These are phyloP conservation scores for Aspergillus incahuasiensis DNA, from an alignment of 495 filamentous ascomycete genomes.

Conservation along the genomic window DNA sequence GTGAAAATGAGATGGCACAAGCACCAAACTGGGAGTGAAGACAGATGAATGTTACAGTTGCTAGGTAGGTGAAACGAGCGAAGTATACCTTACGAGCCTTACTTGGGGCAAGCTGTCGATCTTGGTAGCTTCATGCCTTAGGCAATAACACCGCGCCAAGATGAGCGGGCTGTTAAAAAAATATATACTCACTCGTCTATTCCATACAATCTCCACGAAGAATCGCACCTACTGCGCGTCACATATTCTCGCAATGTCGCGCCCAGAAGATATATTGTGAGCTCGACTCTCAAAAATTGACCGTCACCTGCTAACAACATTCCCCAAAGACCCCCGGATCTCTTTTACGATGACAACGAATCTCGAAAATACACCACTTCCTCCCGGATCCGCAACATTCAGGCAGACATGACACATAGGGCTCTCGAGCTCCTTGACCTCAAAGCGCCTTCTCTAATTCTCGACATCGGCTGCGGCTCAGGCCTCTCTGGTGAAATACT, in stretches of 20 bases:
- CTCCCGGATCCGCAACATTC: constrained; percentile 91
- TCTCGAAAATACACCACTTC: constrained; percentile 96
- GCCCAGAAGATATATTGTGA: constrained; percentile 90
- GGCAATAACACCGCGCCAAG: constrained; percentile 21
- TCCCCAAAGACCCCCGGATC: constrained; percentile 70
- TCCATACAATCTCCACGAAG: no score
- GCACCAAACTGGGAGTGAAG: neutral
- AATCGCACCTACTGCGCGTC: no score
- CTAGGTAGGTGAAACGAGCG: neutral
- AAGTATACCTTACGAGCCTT: neutral
- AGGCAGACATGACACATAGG: constrained; percentile 88
- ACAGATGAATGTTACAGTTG: neutral
- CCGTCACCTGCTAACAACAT: neutral
- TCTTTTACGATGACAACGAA: constrained; percentile 94
- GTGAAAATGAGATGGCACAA: neutral
- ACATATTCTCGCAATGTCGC: constrained; percentile 62
- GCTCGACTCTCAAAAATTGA: constrained; percentile 14
- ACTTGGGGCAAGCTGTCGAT: neutral
- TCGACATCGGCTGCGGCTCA: constrained; percentile 93
- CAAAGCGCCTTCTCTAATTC: constrained; percentile 73
- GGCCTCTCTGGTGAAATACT: constrained; percentile 94
- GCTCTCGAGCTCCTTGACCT: constrained; percentile 88
- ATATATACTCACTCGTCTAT: neutral
- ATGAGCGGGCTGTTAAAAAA: constrained; percentile 3
- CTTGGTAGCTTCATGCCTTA: constrained; percentile 23